A percentile compares a stretch with the other conserved stretches of the same genome.
phyloP scores from a whole-genome alignment of 805 yeast species.

The Trichomonascus vanleenenianus region DNA sequence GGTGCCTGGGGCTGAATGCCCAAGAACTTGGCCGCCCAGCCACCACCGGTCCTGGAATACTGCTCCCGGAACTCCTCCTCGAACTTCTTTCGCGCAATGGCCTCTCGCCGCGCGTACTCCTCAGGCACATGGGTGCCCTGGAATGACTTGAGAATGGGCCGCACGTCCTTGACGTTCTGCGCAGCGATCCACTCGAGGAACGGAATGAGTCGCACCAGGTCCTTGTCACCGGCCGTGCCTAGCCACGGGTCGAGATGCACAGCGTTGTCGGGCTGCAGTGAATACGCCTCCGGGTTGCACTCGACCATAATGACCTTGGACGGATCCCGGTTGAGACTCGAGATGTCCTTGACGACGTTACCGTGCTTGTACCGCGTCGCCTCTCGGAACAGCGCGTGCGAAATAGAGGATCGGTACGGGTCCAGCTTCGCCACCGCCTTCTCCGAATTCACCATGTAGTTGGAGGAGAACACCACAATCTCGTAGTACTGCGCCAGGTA shows the following conservation, averaged over 20 bases:
- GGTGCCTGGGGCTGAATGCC: slow-evolving; percentile 51
- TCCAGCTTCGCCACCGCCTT: slow-evolving; percentile 81
- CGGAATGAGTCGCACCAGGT: slow-evolving; percentile 73
- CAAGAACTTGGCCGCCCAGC: slow-evolving; percentile 50
- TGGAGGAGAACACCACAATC: slow-evolving; percentile 82
- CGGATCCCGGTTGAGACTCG: slow-evolving; percentile 84
- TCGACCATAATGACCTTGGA: slow-evolving; percentile 76
- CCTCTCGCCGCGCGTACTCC: slow-evolving; percentile 77
- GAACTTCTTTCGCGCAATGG: slow-evolving; percentile 58
- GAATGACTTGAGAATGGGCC: slow-evolving; percentile 76
- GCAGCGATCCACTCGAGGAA: slow-evolving; percentile 92
- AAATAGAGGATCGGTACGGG: slow-evolving; percentile 83
- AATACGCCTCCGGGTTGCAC: slow-evolving; percentile 59
- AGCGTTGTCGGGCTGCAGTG: slow-evolving; percentile 92
- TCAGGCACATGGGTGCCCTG: slow-evolving; percentile 61
- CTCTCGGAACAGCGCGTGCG: slow-evolving; percentile 83
- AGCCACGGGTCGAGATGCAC: slow-evolving; percentile 78
- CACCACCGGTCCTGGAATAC: slow-evolving; percentile 27
- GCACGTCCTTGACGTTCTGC: slow-evolving; percentile 76
- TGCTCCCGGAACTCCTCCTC: slow-evolving; percentile 35
- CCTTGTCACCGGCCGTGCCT: slow-evolving; percentile 74
- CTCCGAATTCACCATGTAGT: slow-evolving; percentile 79
- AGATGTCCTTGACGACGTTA: slow-evolving; percentile 79
- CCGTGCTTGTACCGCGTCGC: slow-evolving; percentile 89
- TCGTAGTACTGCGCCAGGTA: slow-evolving; percentile 94